Evolutionary conservation across 495 filamentous ascomycete species (phyloP).

Genomic region (Collariella sp.): DNA sequence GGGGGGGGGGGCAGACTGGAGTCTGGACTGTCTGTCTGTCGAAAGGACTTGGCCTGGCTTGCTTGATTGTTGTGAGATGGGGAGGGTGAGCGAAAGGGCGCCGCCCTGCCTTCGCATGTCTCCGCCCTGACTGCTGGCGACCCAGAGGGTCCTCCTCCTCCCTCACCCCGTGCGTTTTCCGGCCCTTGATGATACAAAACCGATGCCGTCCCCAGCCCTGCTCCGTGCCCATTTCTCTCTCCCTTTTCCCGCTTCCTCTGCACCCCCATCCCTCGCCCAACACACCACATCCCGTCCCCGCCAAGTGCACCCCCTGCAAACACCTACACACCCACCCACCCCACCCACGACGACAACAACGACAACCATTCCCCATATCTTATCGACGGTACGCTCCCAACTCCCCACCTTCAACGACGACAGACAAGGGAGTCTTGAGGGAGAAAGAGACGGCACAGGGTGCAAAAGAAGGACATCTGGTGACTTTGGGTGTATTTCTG

Average conservation of each 20-base stretch:
- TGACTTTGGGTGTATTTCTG: too few relatives aligned
- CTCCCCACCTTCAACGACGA: background rate
- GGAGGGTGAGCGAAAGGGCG: background rate
- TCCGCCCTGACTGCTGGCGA: slow-evolving; percentile 16
- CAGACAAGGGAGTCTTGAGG: background rate
- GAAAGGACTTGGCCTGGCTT: slow-evolving; percentile 5
- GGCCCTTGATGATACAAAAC: slow-evolving; percentile 24
- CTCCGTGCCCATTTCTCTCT: slow-evolving; percentile 1
- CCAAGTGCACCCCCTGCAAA: background rate
- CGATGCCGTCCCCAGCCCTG: slow-evolving; percentile 20
- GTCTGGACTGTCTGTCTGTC: slow-evolving; percentile 4
- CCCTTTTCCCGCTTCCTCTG: background rate
- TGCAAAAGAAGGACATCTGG: background rate
- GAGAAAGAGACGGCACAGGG: background rate
- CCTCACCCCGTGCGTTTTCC: slow-evolving; percentile 1
- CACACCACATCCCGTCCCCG: background rate
- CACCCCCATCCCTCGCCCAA: background rate
- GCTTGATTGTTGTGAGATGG: too few relatives aligned
- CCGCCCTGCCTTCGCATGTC: slow-evolving; percentile 20
- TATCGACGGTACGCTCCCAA: slow-evolving; percentile 4
- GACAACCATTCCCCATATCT: slow-evolving; percentile 4
- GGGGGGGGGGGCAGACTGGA: too few relatives aligned
- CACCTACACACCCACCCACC: too few relatives aligned
- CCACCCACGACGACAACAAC: background rate
- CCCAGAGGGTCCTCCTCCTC: background rate